phyloP scores from a whole-genome alignment of 768 basidiomycete genomes.

The Boletus barrowsii region DNA sequence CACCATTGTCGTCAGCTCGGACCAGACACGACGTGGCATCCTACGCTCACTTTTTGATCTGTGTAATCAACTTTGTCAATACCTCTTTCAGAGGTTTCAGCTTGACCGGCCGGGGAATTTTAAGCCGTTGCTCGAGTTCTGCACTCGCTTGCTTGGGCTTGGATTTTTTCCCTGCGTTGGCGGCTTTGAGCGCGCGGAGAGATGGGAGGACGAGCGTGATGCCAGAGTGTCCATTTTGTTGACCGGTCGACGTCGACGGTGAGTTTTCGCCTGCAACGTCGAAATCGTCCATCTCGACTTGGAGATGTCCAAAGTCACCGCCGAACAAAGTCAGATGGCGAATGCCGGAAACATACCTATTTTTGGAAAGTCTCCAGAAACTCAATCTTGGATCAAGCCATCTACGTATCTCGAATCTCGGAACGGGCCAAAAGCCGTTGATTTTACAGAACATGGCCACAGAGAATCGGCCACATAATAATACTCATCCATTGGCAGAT shows the following conservation, averaged over 20 bases:
- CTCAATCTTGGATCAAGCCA: no score
- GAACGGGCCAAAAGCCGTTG: no score
- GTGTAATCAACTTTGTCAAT: conserved; percentile 57
- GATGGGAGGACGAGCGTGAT: conserved; percentile 67
- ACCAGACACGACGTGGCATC: no score
- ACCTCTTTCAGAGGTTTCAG: conserved; percentile 80
- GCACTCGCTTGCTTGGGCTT: conserved; percentile 33
- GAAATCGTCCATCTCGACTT: conserved; percentile 32
- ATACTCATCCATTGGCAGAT: no score
- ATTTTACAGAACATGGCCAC: no score
- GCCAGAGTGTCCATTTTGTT: conserved; percentile 38
- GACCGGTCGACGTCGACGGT: conserved; percentile 28
- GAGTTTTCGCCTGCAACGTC: conserved; percentile 31
- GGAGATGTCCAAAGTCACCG: conserved; percentile 5
- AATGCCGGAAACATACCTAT: conserved; percentile 6
- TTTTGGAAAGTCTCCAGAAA: neutral
- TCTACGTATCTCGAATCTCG: no score
- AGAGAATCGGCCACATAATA: no score
- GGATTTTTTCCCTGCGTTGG: conserved; percentile 50
- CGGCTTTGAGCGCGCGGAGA: conserved; percentile 57
- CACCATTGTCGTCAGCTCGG: conserved; percentile 5
- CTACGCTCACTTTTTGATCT: conserved; percentile 69
- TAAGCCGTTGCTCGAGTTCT: conserved; percentile 27
- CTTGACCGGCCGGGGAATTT: conserved; percentile 57
- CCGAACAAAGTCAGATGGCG: conserved; percentile 1